Conservation (phyloP, 164 flowering plant species). For the Piper betle region DNA sequence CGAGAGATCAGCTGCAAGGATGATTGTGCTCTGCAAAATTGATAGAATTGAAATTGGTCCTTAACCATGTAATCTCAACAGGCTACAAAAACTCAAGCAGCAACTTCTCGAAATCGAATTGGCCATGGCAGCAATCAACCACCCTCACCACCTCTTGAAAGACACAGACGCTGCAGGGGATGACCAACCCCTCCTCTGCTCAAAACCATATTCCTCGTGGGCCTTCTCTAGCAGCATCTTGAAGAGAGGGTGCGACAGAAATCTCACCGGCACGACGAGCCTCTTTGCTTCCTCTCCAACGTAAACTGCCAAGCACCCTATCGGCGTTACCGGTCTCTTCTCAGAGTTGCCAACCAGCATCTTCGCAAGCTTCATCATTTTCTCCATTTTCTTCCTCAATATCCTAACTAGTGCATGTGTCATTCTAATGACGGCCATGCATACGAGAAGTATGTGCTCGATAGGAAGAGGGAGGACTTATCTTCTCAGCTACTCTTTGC, state of each 20-base stretch:
- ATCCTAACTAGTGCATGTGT: too few species aligned
- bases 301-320: conserved; percentile 58
- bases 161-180: conserved; percentile 61
- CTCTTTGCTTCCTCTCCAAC: conserved; percentile 64
- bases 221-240: conserved; percentile 80
- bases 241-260: conserved; percentile 72
- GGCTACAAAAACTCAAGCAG: conserved; percentile 47
- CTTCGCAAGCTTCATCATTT: conserved; percentile 20
- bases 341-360: conserved; percentile 9
- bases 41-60: too few species aligned
- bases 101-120: conserved; percentile 52
- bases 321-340: conserved; percentile 20
- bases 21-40: too few species aligned
- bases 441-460: too few species aligned
- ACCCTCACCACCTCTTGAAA: conserved; percentile 60
- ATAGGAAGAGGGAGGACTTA: too few species aligned
- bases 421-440: too few species aligned
- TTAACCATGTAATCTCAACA: conserved; percentile 1
- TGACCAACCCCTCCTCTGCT: conserved; percentile 45
- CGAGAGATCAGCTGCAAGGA: too few species aligned
- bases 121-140: conserved; percentile 46
- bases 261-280: conserved; percentile 60
- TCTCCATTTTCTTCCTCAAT: conserved; percentile 8
- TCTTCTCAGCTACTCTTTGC: too few species aligned
- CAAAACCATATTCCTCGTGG: conserved; percentile 56